Evolutionary conservation across 2,329 filamentous ascomycete species (phyloP), one percentile per base, ranked within the genome.

Genomic region (Diaporthe sp.): DNA sequence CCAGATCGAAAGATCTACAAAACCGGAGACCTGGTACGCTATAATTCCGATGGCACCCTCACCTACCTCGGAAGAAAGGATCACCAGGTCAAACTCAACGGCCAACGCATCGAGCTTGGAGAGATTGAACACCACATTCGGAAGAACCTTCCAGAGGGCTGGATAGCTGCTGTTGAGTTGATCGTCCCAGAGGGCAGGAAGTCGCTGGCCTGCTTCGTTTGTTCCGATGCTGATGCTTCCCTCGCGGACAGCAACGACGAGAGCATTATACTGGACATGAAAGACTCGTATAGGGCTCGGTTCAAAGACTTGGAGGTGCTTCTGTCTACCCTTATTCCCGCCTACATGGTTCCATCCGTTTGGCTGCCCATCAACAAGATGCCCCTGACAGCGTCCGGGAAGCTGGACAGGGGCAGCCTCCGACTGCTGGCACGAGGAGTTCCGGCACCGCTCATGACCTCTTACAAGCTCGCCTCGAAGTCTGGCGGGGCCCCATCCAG

Each of bases 11-110:
- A 39, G 42, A 57, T 77, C 4, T 87, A 86, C 76, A 82, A 82
- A 46, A 86, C 85, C 4, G 85, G 85, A 42, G 85, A 87, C 75
- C 81, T 86, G 12, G 85, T 79, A 19, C 79, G 78, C 57, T 84
- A 85, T 37, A 77, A 81, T 67, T 77, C 78, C 0, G 80, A 87
- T 69, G 85, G 85, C 5, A 77, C 75, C 22, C 79, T 88, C 12
- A 77, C 81, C 0, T 87, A 84, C 69, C 77, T 89, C 49, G 88
- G 88, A 44, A 82, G 89, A 39, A 89, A 88, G 77, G 89, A 91
- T 77, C 84, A 83, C 0, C 89, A 91, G 79, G 84, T 91, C 53
- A 92, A 92, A 78, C 81, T 91, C 13, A 84, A 85, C 25, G 91
- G 91, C 58, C 90, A 86, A 73, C 81, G 89, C 70, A 83, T 89